Conservation (phyloP, 2,329 filamentous ascomycete genomes). For the Colletotrichum incanum region DNA sequence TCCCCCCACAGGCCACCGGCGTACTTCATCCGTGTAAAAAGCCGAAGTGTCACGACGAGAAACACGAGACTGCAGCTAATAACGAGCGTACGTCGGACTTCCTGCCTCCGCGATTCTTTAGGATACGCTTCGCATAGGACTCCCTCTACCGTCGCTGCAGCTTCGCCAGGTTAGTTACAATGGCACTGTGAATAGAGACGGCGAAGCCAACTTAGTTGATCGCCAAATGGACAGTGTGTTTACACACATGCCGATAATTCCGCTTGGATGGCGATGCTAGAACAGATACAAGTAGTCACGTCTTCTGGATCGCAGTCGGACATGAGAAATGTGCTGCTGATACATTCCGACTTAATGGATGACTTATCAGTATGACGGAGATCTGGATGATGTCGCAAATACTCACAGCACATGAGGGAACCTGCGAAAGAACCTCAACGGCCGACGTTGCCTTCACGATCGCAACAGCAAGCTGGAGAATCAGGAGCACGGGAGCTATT, state of each 20-base stretch:
- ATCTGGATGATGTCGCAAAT: background rate
- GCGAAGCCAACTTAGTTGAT: background rate
- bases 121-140: conserved; percentile 6
- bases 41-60: background rate
- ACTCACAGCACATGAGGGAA: background rate
- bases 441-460: background rate
- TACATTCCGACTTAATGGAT: background rate
- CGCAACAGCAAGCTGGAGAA: background rate
- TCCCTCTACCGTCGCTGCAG: conserved; percentile 5
- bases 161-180: conserved; percentile 5
- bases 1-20: conserved; percentile 7
- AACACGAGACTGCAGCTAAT: conserved; percentile 8
- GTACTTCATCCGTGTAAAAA: background rate
- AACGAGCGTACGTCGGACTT: conserved; percentile 5
- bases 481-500: background rate
- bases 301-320: background rate
- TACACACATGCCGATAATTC: background rate
- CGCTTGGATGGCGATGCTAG: background rate
- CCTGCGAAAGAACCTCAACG: background rate
- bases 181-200: background rate
- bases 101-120: background rate
- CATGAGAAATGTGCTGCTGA: background rate
- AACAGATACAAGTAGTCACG: background rate
- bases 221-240: background rate
- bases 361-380: background rate